phyloP scores from a whole-genome alignment of 2,329 filamentous ascomycete genomes.

The Diatrype stigma region DNA sequence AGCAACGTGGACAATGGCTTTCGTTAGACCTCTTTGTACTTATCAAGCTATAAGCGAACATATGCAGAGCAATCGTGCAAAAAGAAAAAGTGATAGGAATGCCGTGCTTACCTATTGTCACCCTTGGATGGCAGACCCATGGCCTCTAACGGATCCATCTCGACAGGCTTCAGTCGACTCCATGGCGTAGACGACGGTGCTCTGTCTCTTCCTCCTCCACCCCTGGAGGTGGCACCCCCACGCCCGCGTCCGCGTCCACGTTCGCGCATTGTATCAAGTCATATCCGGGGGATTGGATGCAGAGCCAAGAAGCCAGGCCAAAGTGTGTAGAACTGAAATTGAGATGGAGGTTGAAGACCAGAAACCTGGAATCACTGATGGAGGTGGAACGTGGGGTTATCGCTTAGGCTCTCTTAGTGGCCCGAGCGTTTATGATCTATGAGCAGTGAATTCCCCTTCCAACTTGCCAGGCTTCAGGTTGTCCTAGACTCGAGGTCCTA shows the following conservation, averaged over 20 bases:
- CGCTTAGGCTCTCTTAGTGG: too few species aligned
- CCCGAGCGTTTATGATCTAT: too few species aligned
- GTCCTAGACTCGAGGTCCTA: too few species aligned
- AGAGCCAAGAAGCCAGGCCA: not conserved
- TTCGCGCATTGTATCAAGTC: not conserved
- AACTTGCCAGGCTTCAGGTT: too few species aligned
- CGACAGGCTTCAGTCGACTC: constrained; percentile 69
- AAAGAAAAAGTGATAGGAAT: too few species aligned
- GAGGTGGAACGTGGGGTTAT: too few species aligned
- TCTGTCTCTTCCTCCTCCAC: constrained; percentile 26
- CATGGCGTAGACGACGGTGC: constrained; percentile 52
- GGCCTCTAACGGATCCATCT: constrained; percentile 71
- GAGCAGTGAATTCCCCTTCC: too few species aligned
- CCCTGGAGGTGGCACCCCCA: constrained; percentile 17
- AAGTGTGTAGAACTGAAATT: not conserved
- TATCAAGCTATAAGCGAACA: too few species aligned
- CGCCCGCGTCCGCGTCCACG: constrained; percentile 21
- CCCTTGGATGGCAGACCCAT: constrained; percentile 89
- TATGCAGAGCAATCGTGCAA: too few species aligned
- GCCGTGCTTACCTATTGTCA: constrained; percentile 71
- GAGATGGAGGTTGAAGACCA: not conserved
- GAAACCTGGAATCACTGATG: not conserved
- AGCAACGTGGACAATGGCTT: not conserved
- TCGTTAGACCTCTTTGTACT: not conserved
- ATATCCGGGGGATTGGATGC: not conserved